These are phyloP conservation scores for Musa troglodytarum DNA, from an alignment of 176 grass and related monocot genomes.

Conservation along the genomic window DNA sequence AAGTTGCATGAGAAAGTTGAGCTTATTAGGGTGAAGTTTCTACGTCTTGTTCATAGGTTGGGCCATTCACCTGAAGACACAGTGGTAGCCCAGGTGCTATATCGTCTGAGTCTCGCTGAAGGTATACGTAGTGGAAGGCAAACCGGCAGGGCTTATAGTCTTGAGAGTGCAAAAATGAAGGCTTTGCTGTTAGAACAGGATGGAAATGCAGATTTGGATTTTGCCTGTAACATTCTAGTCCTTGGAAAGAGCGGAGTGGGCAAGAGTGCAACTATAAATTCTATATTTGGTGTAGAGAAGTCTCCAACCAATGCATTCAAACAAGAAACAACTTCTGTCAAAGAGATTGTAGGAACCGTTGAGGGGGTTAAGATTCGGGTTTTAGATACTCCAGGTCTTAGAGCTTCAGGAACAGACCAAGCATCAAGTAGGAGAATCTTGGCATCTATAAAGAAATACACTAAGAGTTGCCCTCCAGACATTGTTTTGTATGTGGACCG, in stretches of 20 bases:
- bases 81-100: constrained; percentile 33
- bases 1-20: constrained; percentile 85
- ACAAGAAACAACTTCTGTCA: constrained; percentile 28
- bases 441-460: constrained; percentile 60
- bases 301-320: constrained; percentile 30
- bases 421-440: constrained; percentile 70
- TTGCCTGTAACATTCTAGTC: constrained; percentile 36
- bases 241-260: constrained; percentile 41
- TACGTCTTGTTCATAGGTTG: constrained; percentile 34
- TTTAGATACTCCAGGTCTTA: constrained; percentile 84
- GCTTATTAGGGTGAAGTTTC: constrained; percentile 66
- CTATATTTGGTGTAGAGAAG: constrained; percentile 33
- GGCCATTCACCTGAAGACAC: constrained; percentile 40
- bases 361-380: constrained; percentile 84
- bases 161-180: constrained; percentile 25
- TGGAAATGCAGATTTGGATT: constrained; percentile 34
- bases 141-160: constrained; percentile 1
- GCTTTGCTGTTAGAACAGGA: constrained; percentile 31
- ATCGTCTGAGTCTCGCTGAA: constrained; percentile 37
- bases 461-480: constrained; percentile 81
- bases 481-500: constrained; percentile 88
- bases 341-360: constrained; percentile 55
- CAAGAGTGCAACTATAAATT: constrained; percentile 46
- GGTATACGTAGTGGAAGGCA: constrained; percentile 27
- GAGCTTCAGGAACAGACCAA: constrained; percentile 66